Conservation (phyloP, 768 basidiomycete species). For the Termitomyces sp. region DNA sequence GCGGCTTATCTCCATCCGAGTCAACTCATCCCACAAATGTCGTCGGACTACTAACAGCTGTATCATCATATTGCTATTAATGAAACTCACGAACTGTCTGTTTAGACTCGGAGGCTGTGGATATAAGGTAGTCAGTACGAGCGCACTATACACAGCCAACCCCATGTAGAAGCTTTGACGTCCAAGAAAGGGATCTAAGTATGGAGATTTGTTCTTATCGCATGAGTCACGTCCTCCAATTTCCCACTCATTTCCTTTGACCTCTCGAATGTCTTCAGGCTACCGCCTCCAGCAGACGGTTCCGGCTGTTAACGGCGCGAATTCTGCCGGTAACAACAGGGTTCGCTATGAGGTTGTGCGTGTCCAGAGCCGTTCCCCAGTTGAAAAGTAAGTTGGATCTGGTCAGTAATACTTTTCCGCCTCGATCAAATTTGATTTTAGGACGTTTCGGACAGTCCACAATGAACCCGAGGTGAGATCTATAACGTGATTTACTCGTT, state of each 20-base stretch:
- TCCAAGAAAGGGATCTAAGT: too few species aligned
- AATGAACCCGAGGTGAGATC: not conserved
- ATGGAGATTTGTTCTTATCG: not conserved
- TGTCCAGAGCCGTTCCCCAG: too few species aligned
- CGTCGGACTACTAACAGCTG: not conserved
- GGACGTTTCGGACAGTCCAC: not conserved
- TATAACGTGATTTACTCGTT: not conserved
- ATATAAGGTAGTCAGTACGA: not conserved
- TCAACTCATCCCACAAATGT: not conserved
- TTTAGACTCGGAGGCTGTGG: not conserved
- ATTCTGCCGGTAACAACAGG: not conserved
- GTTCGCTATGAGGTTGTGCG: too few species aligned
- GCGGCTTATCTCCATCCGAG: not conserved
- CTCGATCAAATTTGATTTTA: not conserved
- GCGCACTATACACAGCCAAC: not conserved
- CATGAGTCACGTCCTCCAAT: not conserved
- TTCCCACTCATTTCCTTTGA: not conserved
- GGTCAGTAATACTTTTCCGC: too few species aligned
- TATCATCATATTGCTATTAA: not conserved
- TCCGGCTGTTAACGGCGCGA: not conserved
- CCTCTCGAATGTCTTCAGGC: not conserved
- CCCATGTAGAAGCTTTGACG: not conserved
- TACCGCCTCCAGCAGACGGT: not conserved
- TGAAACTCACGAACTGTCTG: not conserved
- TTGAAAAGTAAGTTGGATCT: not conserved